Base-by-base conservation (phyloP, 441 rosid genomes). In the Biscutella laevigata region DNA sequence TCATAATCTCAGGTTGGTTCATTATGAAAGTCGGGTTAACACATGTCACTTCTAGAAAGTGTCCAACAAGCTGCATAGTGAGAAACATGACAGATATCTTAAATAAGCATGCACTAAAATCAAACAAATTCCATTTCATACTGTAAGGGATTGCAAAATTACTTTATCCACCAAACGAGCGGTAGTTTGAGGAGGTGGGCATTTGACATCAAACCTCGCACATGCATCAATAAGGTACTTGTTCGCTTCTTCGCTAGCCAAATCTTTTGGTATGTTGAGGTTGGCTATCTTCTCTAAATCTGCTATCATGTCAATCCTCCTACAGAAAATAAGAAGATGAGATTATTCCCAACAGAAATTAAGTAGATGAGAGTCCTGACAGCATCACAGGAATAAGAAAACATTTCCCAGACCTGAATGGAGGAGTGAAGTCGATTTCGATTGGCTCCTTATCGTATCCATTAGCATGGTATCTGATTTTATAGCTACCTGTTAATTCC, bases 1-100 rank as follows among this genome's bases (percentile, higher is more conserved):
- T 88, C 97, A 86, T 88, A 54, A 88, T 86, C 74, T 88, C 94
- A 1, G 94, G 95, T 55, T 88, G 97, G 75, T 88, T 76, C 35
- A 82, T 86, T 42, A 88, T 86, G 75, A 80, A 88, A 38, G 97
- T 47, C 57, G 97, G 95, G 60, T 88, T 88, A 33, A 86, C 83
- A 64, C 97, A 88, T 0, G 77, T 77, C 64, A 71, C 88, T 71
- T 88, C 97, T 48, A 88, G 66, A 61, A 86, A 88, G 63, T 83
- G 86, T 6, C 97, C 97, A 38, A 82, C 95, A 68, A 88, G 82
- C 95, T 88, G 78, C 67, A 59, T 49, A 51, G 13, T 12, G 7
- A 35, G n/a, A 13, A 33, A 22, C 5, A 54, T 39, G 17, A 26
- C 24, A 67, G 13, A 52, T 26, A 20, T 10, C 13, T 7, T 37